A percentile compares a stretch with the other conserved stretches of the same genome.
phyloP scores from a whole-genome alignment of 805 yeast genomes.

The Saturnispora mendoncae region DNA sequence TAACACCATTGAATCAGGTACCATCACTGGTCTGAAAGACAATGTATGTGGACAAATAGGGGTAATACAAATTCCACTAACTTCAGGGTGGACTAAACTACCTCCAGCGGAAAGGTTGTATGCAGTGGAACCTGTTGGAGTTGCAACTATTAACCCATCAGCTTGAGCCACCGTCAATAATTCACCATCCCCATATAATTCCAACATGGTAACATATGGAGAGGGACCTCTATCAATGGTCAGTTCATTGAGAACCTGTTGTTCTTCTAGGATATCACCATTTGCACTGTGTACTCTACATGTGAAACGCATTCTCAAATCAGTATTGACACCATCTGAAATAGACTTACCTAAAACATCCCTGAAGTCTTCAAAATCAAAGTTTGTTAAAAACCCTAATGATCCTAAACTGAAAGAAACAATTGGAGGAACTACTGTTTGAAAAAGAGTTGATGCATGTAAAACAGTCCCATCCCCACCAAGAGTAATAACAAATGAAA shows the following conservation, averaged over 20 bases:
- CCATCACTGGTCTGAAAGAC: constrained; percentile 81
- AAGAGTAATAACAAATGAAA: constrained; percentile 75
- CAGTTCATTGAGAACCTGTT: constrained; percentile 81
- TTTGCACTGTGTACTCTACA: constrained; percentile 57
- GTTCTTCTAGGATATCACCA: constrained; percentile 50
- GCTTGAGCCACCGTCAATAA: constrained; percentile 86
- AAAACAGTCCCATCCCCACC: constrained; percentile 98
- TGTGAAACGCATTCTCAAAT: constrained; percentile 79
- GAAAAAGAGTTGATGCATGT: constrained; percentile 80
- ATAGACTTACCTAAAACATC: constrained; percentile 48
- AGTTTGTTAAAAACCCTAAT: constrained; percentile 84
- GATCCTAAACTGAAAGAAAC: constrained; percentile 85
- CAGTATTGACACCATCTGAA: constrained; percentile 63
- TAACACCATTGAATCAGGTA: constrained; percentile 88
- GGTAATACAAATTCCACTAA: constrained; percentile 84
- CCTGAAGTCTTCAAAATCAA: constrained; percentile 66
- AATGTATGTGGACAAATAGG: constrained; percentile 96
- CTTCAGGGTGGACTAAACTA: constrained; percentile 87
- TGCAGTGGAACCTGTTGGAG: constrained; percentile 96
- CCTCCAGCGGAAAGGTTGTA: constrained; percentile 95
- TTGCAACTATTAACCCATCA: constrained; percentile 85
- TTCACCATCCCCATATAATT: constrained; percentile 80
- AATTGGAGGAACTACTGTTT: constrained; percentile 82
- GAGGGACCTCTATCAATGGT: constrained; percentile 92
- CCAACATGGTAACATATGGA: constrained; percentile 84